Evolutionary conservation across 768 basidiomycete species (phyloP).

Genomic region (Gloeostereum incarnatum): DNA sequence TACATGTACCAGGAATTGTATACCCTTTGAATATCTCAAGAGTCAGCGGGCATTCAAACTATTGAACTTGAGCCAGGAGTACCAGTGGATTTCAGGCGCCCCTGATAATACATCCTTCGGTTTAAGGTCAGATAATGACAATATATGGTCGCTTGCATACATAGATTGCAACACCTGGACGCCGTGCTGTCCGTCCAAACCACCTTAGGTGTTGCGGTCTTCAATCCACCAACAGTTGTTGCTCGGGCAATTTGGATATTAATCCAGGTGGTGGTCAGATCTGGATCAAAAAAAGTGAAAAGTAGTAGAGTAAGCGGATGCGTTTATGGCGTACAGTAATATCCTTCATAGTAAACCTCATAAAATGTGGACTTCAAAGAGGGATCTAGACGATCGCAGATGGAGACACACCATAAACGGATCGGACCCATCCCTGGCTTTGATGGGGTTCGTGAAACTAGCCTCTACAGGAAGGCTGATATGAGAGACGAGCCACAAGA

Average conservation of each 20-base stretch:
- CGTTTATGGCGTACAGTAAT: conserved; percentile 13
- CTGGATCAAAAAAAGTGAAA: conserved; percentile 3
- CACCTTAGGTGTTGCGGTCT: conserved; percentile 22
- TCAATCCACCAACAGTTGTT: conserved; percentile 21
- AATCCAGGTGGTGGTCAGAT: conserved; percentile 19
- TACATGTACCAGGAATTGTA: conserved; percentile 21
- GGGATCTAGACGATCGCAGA: neutral
- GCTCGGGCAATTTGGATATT: conserved; percentile 21
- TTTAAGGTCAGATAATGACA: neutral
- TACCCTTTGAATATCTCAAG: neutral
- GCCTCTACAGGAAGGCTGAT: too few relatives aligned
- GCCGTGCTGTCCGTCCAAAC: conserved; percentile 20
- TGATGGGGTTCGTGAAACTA: conserved; percentile 18
- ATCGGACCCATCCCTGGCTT: conserved; percentile 17
- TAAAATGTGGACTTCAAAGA: neutral
- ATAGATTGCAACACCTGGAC: conserved; percentile 20
- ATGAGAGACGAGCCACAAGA: too few relatives aligned
- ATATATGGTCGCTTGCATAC: conserved; percentile 8
- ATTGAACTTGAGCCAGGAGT: neutral
- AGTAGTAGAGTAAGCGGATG: neutral
- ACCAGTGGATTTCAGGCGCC: conserved; percentile 25
- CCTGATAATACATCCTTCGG: conserved; percentile 11
- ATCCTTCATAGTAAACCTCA: conserved; percentile 20
- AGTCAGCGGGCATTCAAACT: neutral
- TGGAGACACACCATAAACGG: conserved; percentile 17